Evolutionary conservation across 164 flowering plant genomes (phyloP).

Genomic region (Vitis cinerea): DNA sequence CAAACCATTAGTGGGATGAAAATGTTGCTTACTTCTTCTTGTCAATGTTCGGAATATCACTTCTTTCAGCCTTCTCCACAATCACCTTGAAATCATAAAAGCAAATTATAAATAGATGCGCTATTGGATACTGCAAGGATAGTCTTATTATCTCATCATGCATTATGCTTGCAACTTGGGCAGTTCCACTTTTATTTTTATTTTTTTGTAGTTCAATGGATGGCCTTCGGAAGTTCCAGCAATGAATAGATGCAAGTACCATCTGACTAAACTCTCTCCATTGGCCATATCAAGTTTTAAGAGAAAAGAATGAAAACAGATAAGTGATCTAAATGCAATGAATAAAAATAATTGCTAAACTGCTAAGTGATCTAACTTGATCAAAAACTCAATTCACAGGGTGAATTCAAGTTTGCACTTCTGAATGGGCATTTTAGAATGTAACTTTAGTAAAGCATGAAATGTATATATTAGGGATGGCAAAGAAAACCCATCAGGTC

Average conservation of each 20-base stretch:
- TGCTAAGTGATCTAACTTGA: no score
- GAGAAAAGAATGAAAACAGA: background rate
- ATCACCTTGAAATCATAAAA: constrained; percentile 36
- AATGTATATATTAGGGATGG: no score
- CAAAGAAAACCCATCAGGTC: no score
- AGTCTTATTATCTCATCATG: no score
- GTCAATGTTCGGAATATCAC: constrained; percentile 80
- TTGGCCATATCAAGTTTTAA: background rate
- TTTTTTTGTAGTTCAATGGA: no score
- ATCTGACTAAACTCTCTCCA: background rate
- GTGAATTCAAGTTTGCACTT: background rate
- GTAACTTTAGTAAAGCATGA: no score
- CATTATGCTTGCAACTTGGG: no score
- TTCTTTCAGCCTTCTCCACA: constrained; percentile 79
- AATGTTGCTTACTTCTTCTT: constrained; percentile 68
- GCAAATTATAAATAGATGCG: background rate
- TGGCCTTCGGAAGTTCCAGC: no score
- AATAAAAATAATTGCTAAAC: background rate
- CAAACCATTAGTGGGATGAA: background rate
- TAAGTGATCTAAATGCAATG: no score
- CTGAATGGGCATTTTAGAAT: no score
- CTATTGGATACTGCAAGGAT: background rate
- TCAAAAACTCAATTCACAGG: background rate
- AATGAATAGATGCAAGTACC: background rate
- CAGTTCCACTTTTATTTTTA: no score